Evolutionary conservation across 805 yeast genomes (phyloP).

Genomic region (Kuraishia hungarica): DNA sequence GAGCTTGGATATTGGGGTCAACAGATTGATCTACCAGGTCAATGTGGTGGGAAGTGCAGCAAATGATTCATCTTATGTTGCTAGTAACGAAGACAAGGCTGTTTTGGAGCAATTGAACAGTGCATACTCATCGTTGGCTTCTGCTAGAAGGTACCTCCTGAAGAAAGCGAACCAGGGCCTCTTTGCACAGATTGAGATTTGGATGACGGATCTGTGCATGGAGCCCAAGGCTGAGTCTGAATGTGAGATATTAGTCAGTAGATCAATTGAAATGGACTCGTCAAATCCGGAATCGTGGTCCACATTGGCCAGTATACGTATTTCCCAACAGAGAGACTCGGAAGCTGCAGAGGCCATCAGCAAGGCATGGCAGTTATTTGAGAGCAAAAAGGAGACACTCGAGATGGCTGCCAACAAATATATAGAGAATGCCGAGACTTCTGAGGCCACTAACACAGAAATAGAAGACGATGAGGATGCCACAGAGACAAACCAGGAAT

Average conservation of each 20-base stretch:
- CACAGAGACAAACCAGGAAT: constrained; percentile 39
- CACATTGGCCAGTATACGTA: constrained; percentile 75
- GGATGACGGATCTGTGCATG: constrained; percentile 98
- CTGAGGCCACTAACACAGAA: constrained; percentile 7
- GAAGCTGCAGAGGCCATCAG: constrained; percentile 67
- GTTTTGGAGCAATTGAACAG: constrained; percentile 6
- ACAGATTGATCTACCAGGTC: constrained; percentile 33
- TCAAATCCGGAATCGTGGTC: constrained; percentile 75
- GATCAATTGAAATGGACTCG: constrained; percentile 51
- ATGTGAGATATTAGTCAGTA: constrained; percentile 65
- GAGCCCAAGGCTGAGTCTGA: constrained; percentile 76
- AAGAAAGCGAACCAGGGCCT: constrained; percentile 68
- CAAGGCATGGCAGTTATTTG: constrained; percentile 68
- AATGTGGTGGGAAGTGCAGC: constrained; percentile 14
- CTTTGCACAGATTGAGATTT: constrained; percentile 81
- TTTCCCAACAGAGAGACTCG: constrained; percentile 68
- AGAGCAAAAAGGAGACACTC: constrained; percentile 36
- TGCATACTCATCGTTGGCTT: constrained; percentile 18
- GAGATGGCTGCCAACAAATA: constrained; percentile 28
- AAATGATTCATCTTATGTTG: not conserved
- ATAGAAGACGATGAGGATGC: constrained; percentile 20
- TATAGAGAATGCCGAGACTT: constrained; percentile 7
- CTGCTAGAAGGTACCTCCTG: constrained; percentile 29
- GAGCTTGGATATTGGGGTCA: constrained; percentile 55
- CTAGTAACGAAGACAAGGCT: constrained; percentile 11